Evolutionary conservation across 257 asterid species (phyloP).

Genomic region (Solanum paucissectum): DNA sequence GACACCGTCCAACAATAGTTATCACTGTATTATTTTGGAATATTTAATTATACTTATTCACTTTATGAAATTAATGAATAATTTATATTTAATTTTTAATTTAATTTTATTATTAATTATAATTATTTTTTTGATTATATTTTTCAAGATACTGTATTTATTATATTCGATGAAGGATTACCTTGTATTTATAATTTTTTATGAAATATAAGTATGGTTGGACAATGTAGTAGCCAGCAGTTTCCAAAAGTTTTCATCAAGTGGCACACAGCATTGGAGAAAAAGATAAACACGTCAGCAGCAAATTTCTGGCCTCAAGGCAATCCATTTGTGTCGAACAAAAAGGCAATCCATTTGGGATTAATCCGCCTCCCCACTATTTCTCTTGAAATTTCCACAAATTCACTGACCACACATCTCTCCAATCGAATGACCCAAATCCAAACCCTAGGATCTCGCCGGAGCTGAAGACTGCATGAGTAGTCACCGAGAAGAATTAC

Average conservation of each 20-base stretch:
- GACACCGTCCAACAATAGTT: too few species aligned
- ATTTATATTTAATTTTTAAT: too few species aligned
- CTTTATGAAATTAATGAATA: too few species aligned
- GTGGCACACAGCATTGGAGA: not conserved
- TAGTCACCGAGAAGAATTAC: conserved; percentile 15
- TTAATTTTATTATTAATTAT: too few species aligned
- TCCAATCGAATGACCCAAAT: not conserved
- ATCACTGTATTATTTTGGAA: too few species aligned
- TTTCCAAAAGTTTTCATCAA: not conserved
- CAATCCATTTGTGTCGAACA: conserved; percentile 5
- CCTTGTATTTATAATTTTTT: too few species aligned
- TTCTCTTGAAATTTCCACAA: not conserved
- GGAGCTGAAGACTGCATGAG: conserved; percentile 39
- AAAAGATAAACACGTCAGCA: conserved; percentile 17
- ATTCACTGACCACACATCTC: not conserved
- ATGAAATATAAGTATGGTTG: too few species aligned
- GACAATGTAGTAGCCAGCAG: not conserved
- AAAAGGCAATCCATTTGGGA: not conserved
- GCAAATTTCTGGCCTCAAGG: not conserved
- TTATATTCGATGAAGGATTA: too few species aligned
- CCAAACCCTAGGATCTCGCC: not conserved
- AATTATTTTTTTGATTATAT: too few species aligned
- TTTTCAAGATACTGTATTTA: too few species aligned
- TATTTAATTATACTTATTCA: too few species aligned
- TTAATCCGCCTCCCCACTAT: conserved; percentile 5